A percentile compares a stretch with the other conserved stretches of the same genome.
Evolutionary conservation across 169 alveolate genomes (phyloP).

Genomic region (Plasmodium vinckei): DNA sequence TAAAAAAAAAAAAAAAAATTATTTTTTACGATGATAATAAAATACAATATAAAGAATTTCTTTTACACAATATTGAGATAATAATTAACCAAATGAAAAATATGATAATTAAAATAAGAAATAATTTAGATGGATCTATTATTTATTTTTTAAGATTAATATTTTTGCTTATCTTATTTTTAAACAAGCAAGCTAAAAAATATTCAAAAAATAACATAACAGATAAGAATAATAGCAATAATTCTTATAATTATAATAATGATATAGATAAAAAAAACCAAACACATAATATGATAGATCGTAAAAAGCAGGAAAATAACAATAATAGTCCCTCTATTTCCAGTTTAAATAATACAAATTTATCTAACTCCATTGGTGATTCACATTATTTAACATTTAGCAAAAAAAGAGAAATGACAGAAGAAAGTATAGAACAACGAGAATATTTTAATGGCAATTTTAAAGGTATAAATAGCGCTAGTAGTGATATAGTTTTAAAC

Average conservation of each 20-base stretch:
- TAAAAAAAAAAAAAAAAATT: constrained; percentile 16
- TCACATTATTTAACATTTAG: too few species aligned
- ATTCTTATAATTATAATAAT: neutral
- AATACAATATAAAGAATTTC: constrained; percentile 39
- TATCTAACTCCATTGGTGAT: too few species aligned
- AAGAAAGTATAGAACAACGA: too few species aligned
- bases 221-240: neutral
- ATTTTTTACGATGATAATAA: constrained; percentile 51
- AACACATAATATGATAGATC: too few species aligned
- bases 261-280: constrained; percentile 5
- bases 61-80: constrained; percentile 38
- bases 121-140: constrained; percentile 18
- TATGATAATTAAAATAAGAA: constrained; percentile 46
- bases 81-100: constrained; percentile 30
- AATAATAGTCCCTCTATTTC: too few species aligned
- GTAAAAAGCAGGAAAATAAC: too few species aligned
- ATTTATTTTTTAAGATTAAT: constrained; percentile 39
- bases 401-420: too few species aligned
- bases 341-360: too few species aligned
- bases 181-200: constrained; percentile 31
- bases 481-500: too few species aligned
- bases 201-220: neutral
- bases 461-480: too few species aligned
- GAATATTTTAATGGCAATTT: too few species aligned
- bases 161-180: constrained; percentile 31